Conservation (phyloP, 352 stramenopile genomes). For the Globisporangium parvum region DNA sequence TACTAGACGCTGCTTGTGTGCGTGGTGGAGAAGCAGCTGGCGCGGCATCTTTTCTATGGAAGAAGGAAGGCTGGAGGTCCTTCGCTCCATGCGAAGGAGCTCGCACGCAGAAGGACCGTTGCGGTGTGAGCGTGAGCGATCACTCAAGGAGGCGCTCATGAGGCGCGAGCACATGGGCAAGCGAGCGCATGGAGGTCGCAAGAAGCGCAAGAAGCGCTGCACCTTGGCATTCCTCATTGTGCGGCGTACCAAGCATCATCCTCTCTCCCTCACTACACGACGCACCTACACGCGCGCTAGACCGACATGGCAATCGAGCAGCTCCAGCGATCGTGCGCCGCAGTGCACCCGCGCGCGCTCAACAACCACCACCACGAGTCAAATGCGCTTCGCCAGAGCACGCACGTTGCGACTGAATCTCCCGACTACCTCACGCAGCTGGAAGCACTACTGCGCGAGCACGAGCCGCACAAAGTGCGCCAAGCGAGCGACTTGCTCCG, state of each 20-base stretch:
- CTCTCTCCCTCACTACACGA: not conserved
- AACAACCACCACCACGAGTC: not conserved
- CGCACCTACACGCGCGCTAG: not conserved
- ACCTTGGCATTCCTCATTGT: not conserved
- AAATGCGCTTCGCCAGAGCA: not conserved
- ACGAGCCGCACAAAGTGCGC: constrained; percentile 39
- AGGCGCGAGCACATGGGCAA: too few relatives aligned
- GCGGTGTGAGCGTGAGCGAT: too few relatives aligned
- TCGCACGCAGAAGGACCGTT: too few relatives aligned
- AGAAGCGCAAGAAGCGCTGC: not conserved
- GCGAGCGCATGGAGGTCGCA: not conserved
- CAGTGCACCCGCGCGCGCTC: not conserved
- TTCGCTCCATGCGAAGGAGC: too few relatives aligned
- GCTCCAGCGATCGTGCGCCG: not conserved
- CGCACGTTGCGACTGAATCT: not conserved
- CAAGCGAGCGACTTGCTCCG: constrained; percentile 33
- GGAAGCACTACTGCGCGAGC: constrained; percentile 29
- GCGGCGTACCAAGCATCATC: too few relatives aligned
- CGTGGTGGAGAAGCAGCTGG: too few relatives aligned
- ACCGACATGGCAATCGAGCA: not conserved
- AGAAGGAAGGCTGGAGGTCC: too few relatives aligned
- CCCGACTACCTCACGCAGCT: constrained; percentile 23
- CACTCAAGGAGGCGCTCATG: too few relatives aligned
- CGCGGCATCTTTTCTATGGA: too few relatives aligned
- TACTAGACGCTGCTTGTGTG: too few relatives aligned